phyloP scores from a whole-genome alignment of 305 asterid species.

The Andrographis paniculata region DNA sequence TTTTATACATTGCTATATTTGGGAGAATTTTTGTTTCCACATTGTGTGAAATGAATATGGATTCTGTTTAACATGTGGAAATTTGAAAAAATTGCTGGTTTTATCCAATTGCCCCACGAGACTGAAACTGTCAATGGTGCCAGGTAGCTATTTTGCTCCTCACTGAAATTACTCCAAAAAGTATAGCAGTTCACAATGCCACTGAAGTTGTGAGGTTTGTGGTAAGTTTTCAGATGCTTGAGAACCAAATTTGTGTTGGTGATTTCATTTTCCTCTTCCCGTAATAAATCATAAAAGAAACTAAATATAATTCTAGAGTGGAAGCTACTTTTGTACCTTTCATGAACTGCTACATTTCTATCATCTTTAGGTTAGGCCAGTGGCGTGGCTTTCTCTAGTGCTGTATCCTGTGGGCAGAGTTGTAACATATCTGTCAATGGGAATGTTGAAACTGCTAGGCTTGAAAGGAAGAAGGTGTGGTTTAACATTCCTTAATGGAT shows the following conservation, averaged over 20 bases:
- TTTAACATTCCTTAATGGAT: conserved; percentile 4
- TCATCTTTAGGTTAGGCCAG: conserved; percentile 91
- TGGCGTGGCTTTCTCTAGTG: conserved; percentile 95
- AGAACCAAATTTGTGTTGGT: neutral
- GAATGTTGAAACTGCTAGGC: conserved; percentile 94
- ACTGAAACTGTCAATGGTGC: conserved; percentile 10
- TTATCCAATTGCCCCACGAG: too few relatives aligned
- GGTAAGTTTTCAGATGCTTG: conserved; percentile 53
- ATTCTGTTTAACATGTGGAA: too few relatives aligned
- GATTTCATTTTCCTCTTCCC: conserved; percentile 7
- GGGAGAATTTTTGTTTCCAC: too few relatives aligned
- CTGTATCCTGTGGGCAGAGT: conserved; percentile 97
- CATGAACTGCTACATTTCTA: conserved; percentile 24
- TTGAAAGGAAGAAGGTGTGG: conserved; percentile 88
- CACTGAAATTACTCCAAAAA: conserved; percentile 98
- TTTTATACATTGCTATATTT: too few relatives aligned
- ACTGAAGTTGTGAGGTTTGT: conserved; percentile 93
- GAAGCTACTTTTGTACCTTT: conserved; percentile 11
- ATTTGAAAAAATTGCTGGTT: too few relatives aligned
- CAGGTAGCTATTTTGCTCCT: conserved; percentile 95
- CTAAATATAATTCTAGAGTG: conserved; percentile 7
- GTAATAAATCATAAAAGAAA: neutral
- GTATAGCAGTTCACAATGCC: conserved; percentile 99
- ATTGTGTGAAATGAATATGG: too few relatives aligned
- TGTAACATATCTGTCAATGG: conserved; percentile 95